Percentiles rank a stretch among this genome's conserved stretches.
Conservation (phyloP, 352 stramenopile species). For the Pythium sp. region DNA sequence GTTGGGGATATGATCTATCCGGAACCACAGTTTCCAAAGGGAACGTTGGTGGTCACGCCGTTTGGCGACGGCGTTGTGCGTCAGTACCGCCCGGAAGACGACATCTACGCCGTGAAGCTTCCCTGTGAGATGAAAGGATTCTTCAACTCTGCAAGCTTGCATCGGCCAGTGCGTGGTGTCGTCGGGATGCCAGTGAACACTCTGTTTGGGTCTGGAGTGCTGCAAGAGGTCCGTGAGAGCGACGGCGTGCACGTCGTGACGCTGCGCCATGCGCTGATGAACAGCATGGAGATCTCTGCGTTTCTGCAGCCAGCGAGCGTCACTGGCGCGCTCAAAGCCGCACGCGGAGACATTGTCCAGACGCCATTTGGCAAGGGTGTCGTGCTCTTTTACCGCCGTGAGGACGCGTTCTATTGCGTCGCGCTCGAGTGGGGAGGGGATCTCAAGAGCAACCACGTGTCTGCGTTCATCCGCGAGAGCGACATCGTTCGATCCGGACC, state of each 20-base stretch:
- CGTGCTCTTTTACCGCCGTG: conserved; percentile 58
- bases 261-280: conserved; percentile 51
- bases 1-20: neutral
- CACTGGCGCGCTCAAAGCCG: conserved; percentile 53
- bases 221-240: conserved; percentile 50
- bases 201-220: conserved; percentile 58
- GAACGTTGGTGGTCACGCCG: conserved; percentile 50
- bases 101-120: conserved; percentile 61
- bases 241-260: conserved; percentile 75
- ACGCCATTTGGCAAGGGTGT: conserved; percentile 78
- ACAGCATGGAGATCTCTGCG: conserved; percentile 40
- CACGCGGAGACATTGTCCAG: conserved; percentile 70
- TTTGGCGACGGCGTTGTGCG: conserved; percentile 70
- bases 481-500: conserved; percentile 53
- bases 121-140: conserved; percentile 38
- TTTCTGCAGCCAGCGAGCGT: conserved; percentile 65
- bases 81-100: conserved; percentile 36
- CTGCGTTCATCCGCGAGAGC: conserved; percentile 53
- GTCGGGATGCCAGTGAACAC: conserved; percentile 68
- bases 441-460: conserved; percentile 37
- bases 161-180: conserved; percentile 43
- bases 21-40: conserved; percentile 31
- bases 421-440: conserved; percentile 50
- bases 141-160: conserved; percentile 36
- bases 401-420: conserved; percentile 68